phyloP scores from a whole-genome alignment of 768 basidiomycete genomes.

The Leucosporidium creatinivorum region DNA sequence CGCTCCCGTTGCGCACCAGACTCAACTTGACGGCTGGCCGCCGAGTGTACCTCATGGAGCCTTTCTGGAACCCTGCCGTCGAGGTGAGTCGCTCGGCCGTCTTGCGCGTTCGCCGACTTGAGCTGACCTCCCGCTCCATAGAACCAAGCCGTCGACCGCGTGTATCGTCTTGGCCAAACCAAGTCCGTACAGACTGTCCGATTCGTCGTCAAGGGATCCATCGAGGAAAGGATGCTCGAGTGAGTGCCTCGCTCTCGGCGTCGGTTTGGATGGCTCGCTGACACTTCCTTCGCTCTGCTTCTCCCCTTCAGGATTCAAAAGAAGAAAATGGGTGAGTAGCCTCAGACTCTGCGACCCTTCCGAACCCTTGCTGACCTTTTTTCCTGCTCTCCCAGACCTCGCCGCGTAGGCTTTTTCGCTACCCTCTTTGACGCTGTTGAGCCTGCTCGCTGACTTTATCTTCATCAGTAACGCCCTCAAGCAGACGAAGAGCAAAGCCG shows the following conservation, averaged over 20 bases:
- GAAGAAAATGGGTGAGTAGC: conserved; percentile 63
- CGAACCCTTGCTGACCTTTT: neutral
- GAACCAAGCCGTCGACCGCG: conserved; percentile 91
- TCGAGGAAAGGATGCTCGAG: conserved; percentile 78
- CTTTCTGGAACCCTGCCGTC: conserved; percentile 34
- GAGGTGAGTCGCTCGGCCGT: conserved; percentile 5
- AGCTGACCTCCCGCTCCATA: conserved; percentile 44
- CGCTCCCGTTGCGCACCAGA: conserved; percentile 39
- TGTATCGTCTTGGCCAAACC: conserved; percentile 83
- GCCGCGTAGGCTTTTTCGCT: no score
- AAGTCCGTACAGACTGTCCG: conserved; percentile 85
- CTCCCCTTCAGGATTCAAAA: conserved; percentile 61
- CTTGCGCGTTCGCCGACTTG: conserved; percentile 1
- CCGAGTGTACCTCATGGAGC: conserved; percentile 76
- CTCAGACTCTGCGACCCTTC: neutral
- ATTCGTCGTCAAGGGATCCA: conserved; percentile 86
- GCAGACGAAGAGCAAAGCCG: conserved; percentile 75
- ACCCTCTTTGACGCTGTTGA: no score
- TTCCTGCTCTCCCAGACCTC: neutral
- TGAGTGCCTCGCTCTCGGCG: no score
- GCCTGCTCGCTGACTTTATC: neutral
- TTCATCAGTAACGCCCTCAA: conserved; percentile 65
- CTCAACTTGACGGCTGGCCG: conserved; percentile 91
- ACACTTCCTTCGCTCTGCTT: neutral
- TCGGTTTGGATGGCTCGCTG: neutral